A percentile compares a stretch with the other conserved stretches of the same genome.
Evolutionary conservation across 2,329 filamentous ascomycete species (phyloP).

Genomic region (Calonectria montana): DNA sequence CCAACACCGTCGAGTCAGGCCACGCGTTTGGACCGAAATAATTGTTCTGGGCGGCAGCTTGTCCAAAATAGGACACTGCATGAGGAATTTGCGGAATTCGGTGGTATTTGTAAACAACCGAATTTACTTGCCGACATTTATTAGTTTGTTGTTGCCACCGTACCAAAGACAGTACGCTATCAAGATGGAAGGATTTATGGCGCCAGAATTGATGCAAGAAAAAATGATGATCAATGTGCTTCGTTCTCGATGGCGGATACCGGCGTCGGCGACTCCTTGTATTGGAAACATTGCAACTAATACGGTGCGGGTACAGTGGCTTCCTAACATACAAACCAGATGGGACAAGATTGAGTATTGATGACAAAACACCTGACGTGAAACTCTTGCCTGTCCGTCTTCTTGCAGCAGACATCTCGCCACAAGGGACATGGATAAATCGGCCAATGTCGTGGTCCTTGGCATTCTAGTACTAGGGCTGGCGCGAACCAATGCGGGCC

Average conservation of each 20-base stretch:
- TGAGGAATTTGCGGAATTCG: neutral
- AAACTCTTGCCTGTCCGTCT: neutral
- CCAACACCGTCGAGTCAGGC: neutral
- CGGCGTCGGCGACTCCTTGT: neutral
- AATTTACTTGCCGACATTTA: neutral
- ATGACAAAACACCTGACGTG: neutral
- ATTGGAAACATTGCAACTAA: neutral
- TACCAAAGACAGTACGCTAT: neutral
- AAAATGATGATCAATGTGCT: neutral
- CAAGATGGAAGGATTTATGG: neutral
- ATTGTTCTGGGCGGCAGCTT: neutral
- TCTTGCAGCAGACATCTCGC: neutral
- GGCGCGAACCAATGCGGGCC: neutral
- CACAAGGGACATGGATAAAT: conserved; percentile 1
- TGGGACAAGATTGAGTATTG: neutral
- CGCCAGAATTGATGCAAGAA: neutral
- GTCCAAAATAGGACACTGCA: neutral
- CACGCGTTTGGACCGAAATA: neutral
- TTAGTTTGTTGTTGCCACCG: neutral
- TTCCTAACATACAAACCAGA: neutral
- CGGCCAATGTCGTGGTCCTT: neutral
- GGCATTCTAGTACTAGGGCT: neutral
- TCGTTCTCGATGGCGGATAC: neutral
- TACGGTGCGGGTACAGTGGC: neutral
- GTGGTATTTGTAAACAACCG: neutral